Percentiles rank a stretch among this genome's conserved stretches.
Evolutionary conservation across 1,139 yeast genomes (phyloP).

Genomic region (Sugiyamaella neomexicana): DNA sequence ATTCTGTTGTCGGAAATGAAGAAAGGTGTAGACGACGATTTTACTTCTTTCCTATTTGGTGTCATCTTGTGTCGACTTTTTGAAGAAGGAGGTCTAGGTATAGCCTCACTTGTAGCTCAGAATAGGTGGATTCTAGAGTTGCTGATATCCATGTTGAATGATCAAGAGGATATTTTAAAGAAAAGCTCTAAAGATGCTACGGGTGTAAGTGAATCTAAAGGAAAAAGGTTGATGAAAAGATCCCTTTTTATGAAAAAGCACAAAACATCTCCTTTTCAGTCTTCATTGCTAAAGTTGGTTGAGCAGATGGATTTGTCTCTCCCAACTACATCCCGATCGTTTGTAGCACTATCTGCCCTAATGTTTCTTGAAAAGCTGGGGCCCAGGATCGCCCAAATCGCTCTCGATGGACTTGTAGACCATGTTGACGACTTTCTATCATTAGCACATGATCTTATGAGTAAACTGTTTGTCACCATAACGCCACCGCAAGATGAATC

Average conservation of each 20-base stretch:
- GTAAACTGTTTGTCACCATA: neutral
- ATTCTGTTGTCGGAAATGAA: slow-evolving; percentile 24
- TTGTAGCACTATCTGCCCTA: slow-evolving; percentile 25
- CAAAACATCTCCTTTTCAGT: slow-evolving; percentile 11
- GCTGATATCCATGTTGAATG: slow-evolving; percentile 25
- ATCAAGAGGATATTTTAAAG: slow-evolving; percentile 24
- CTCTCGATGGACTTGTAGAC: slow-evolving; percentile 6
- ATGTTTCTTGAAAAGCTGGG: slow-evolving; percentile 21
- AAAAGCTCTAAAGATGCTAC: slow-evolving; percentile 11
- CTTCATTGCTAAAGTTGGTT: slow-evolving; percentile 20
- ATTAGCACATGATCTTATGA: slow-evolving; percentile 2
- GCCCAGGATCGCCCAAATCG: slow-evolving; percentile 8
- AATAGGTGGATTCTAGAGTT: slow-evolving; percentile 23
- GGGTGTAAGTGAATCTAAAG: neutral
- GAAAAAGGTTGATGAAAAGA: slow-evolving; percentile 17
- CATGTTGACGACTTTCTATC: slow-evolving; percentile 11
- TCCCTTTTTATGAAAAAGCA: neutral
- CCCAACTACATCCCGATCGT: slow-evolving; percentile 21
- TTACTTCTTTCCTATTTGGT: slow-evolving; percentile 25
- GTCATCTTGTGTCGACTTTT: slow-evolving; percentile 19
- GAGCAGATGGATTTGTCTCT: slow-evolving; percentile 16
- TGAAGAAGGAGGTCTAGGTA: slow-evolving; percentile 23
- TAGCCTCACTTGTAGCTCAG: slow-evolving; percentile 17
- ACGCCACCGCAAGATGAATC: neutral
- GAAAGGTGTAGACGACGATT: slow-evolving; percentile 16